Base-by-base conservation (phyloP, 2,329 filamentous ascomycete genomes). In the Botrytis deweyae region DNA sequence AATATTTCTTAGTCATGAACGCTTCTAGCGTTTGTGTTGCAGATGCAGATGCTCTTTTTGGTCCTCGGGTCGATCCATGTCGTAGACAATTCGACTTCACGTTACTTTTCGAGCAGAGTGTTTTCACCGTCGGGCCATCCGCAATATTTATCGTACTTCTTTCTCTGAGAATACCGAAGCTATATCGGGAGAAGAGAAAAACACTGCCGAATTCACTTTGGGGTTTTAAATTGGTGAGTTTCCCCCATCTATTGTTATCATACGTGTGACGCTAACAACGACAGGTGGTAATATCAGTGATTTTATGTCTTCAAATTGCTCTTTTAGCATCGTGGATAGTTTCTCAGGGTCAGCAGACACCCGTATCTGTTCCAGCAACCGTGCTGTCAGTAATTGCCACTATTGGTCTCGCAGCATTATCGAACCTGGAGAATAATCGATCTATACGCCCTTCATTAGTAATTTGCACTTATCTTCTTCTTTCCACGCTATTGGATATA, bases 1-100 rank as follows among this genome's bases (percentile, higher is more conserved):
- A 25, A 38, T 40, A 16, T 16, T 40, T 44, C 25, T 29, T 40
- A 38, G 40, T 40, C 58, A 71, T 61, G 68, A 63, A 63, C 36
- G 18, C 40, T n/a, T 63, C 55, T n/a, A 69, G 49, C 29, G 89
- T 87, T 70, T 82, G 70, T 44, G 14, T 64, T 7, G 33, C 36
- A 66, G 42, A 66, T 66, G 61, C 59, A 16, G 72, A 73, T 61
- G 33, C n/a, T 14, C 22, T 36, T 22, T 72, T 74, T 44, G 68
- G 68, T 20, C 72, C 72, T 40, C 42, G 2, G 25, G 49, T 72
- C 25, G 29, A 40, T n/a, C 40, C 65, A 44, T 66, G 61, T 25
- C 38, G 62, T 4, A 33, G 58, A 22, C 33, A 29, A 22, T 78
- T 79, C n/a, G 77, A 79, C 64, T 79, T 79, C 65, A 78, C 77